Evolutionary conservation across 2,329 filamentous ascomycete species (phyloP), one percentile per base, ranked within the genome.

Genomic region (Anisogramma anomala): DNA sequence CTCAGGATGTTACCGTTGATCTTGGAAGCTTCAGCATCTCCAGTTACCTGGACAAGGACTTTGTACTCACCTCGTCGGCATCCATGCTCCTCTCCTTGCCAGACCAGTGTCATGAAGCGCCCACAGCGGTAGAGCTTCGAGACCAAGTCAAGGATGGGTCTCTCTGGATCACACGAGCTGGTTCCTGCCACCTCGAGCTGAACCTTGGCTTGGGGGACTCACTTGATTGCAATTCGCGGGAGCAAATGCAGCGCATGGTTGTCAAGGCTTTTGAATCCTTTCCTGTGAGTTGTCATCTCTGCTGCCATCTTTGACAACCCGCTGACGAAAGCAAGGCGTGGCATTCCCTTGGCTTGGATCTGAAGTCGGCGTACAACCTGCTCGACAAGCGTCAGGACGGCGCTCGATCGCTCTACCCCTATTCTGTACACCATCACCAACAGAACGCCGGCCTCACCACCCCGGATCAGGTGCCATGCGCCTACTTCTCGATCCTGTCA

Each of bases 131-230:
- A 1, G 41, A 41, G 10, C 15, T 47, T 10, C 20, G 41, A 13
- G 30, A 47, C n/a, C 37, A 38, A 39, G 41, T 47, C n/a, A 33
- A 20, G 13, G 26, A 33, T 18, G 44, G 44, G 13, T 8, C 28
- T 8, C 11, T 47, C 10, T 47, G 44, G 44, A 36, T 47, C 20
- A 41, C 44, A 4, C 36, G 41, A 31, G 41, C 41, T 10, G 28
- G 40, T n/a, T 41, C 41, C 17, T 47, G 44, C 22, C 33, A 36
- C 3, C 28, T 47, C 26, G 19, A 34, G 4, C 15, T 44, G 10
- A 34, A 11, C 18, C 17, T 41, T 25, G 18, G 25, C 14, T 41
- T 47, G 17, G 30, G 33, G 11, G 26, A 19, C n/a, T 25, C 25
- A 8, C 7, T 26, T 19, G 31, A 33, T 2, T 19, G 15, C 8